phyloP scores from a whole-genome alignment of 495 filamentous ascomycete species.

The Penicillium tannophilum region DNA sequence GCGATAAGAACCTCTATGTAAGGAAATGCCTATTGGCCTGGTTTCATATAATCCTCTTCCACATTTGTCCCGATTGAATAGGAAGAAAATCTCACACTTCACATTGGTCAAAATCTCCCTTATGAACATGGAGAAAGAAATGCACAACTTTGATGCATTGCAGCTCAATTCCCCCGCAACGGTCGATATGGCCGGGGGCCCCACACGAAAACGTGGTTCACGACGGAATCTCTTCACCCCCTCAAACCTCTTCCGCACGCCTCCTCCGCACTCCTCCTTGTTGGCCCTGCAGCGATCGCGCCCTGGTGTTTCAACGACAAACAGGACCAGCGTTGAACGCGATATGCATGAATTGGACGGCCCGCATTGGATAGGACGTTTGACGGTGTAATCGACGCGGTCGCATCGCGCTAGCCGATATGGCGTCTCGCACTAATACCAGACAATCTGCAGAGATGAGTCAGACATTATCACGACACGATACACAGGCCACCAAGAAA shows the following conservation, averaged over 20 bases:
- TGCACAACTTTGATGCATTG: background rate
- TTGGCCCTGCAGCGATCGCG: background rate
- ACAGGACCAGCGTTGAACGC: background rate
- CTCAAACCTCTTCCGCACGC: background rate
- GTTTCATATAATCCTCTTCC: background rate
- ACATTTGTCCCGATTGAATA: background rate
- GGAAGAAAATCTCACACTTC: no score
- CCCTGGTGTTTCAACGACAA: background rate
- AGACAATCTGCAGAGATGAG: constrained; percentile 14
- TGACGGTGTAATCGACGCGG: background rate
- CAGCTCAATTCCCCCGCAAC: background rate
- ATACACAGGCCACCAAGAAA: constrained; percentile 18
- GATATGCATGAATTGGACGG: background rate
- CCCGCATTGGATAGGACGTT: background rate
- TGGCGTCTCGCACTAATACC: constrained; percentile 25
- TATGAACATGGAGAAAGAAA: background rate
- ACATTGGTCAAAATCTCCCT: no score
- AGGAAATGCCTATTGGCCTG: background rate
- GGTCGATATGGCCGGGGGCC: background rate
- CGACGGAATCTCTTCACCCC: background rate
- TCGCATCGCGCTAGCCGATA: constrained; percentile 11
- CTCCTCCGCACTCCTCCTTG: background rate
- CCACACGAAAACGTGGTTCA: background rate
- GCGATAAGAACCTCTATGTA: background rate
- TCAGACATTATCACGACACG: constrained; percentile 16